Percentiles rank a stretch among this genome's conserved stretches.
Conservation (phyloP, 225 moss, liverwort and hornwort species). For the Pleurozium schreberi region DNA sequence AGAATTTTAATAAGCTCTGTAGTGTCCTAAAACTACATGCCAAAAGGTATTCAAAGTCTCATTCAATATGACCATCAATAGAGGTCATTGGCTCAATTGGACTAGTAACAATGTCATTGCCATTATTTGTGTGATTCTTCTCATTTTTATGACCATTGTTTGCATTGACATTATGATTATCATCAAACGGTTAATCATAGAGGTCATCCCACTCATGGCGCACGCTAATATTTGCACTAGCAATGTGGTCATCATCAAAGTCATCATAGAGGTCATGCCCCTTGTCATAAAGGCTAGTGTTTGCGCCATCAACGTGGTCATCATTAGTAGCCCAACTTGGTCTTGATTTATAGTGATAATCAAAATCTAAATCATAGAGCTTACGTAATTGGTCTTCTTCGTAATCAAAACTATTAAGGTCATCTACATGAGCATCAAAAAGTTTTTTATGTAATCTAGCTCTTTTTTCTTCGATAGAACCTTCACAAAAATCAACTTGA, state of each 20-base stretch:
- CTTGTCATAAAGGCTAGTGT: neutral
- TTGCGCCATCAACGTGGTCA: too few species aligned
- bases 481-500: neutral
- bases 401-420: neutral
- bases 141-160: neutral
- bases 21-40: neutral
- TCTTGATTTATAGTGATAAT: neutral
- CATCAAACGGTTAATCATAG: neutral
- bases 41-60: neutral
- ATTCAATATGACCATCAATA: neutral
- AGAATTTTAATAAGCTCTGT: neutral
- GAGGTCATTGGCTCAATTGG: too few species aligned
- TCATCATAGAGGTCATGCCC: neutral
- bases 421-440: neutral
- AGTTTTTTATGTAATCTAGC: neutral
- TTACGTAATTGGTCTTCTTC: neutral
- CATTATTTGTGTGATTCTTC: neutral
- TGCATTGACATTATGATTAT: neutral
- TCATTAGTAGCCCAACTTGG: neutral
- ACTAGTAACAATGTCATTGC: too few species aligned
- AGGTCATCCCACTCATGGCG: neutral
- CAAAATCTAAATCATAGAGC: accelerated
- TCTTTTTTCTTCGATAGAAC: neutral
- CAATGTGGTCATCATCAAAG: too few species aligned
- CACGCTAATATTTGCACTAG: neutral